These are phyloP conservation scores for Phytophthora tubulina DNA, from an alignment of 352 stramenopile genomes.

Conservation along the genomic window DNA sequence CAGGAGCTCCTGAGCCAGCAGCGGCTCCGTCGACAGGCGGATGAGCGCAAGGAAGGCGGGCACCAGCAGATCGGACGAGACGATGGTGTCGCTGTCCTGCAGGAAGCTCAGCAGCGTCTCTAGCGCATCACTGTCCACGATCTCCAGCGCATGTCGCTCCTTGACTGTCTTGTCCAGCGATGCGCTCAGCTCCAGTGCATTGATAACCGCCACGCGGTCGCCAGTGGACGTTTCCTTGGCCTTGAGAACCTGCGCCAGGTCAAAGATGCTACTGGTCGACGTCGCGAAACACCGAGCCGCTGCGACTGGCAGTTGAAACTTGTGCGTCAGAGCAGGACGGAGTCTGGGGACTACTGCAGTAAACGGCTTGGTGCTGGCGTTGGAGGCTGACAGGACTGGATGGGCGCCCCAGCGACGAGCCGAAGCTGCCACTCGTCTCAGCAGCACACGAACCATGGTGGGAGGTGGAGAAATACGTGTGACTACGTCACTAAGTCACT, in stretches of 20 bases:
- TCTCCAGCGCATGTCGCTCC: constrained; percentile 56
- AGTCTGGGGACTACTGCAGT: background rate
- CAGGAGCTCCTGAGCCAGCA: constrained; percentile 66
- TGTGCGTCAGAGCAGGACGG: background rate
- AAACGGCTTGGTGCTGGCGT: background rate
- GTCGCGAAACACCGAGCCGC: constrained; percentile 26
- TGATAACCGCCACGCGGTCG: constrained; percentile 50
- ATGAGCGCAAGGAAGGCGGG: constrained; percentile 76
- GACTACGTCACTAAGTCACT: constrained; percentile 18
- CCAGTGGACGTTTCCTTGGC: constrained; percentile 45
- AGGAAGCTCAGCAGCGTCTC: constrained; percentile 58
- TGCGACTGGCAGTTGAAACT: constrained; percentile 13
- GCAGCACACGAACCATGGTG: constrained; percentile 24
- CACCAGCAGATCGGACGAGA: constrained; percentile 63
- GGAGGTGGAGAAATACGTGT: constrained; percentile 2
- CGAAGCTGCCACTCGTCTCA: constrained; percentile 27
- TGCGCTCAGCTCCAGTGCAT: constrained; percentile 38
- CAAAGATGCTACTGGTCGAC: constrained; percentile 28
- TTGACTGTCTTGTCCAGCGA: constrained; percentile 38
- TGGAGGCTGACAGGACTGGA: background rate
- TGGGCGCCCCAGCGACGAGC: constrained; percentile 17
- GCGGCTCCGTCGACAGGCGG: constrained; percentile 57
- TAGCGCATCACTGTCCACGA: constrained; percentile 68
- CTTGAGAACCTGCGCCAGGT: constrained; percentile 46
- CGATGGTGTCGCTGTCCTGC: constrained; percentile 56